Base-by-base conservation (phyloP, 257 asterid species). In the Solanum ossicruentum region DNA sequence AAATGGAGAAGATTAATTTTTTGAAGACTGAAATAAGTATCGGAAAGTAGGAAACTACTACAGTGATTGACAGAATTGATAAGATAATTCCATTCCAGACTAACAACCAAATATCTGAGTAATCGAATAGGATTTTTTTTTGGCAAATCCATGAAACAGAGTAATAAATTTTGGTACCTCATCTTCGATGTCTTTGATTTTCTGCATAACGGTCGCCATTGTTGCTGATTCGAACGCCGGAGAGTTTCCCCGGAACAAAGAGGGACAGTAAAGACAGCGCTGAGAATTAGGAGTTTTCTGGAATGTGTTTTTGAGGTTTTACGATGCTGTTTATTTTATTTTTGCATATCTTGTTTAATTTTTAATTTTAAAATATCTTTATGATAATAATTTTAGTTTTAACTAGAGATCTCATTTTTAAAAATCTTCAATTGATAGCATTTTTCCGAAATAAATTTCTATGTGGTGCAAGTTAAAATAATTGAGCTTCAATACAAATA, bases 151-250 rank as follows among this genome's bases (percentile, higher is more conserved):
- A 12, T 9, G 43, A 73, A 47, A 12, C 5, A 12, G n/a, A 21
- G 12, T 18, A 73, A 47, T 73, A 73, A 73, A 73, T n/a, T 41
- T 2, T 3, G 47, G 82, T 67, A 96, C 99, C 99, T 96, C 99
- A 90, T 96, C 98, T 92, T 96, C 99, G 93, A 96, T 94, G 82
- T 96, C 99, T 89, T 95, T 96, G 91, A 96, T 96, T 90, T 96
- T 96, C 94, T 95, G 99, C 99, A 95, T 96, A 32, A 94, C 94
- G 56, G 98, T 96, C 91, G 96, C 94, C 99, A 94, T 96, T 82
- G 85, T 86, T 87, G 63, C 18, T 49, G 81, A 73, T 73, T 73
- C 6, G 32, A 71, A 71, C 55, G 23, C 80, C 54, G 20, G 36
- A 45, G 32, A 43, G 39, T 6, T 72, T 72, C 80, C 57, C 6